Percentiles rank a stretch among this genome's conserved stretches.
These are phyloP conservation scores for Hibiscus mutabilis DNA, from an alignment of 345 rosid genomes.

Conservation along the genomic window DNA sequence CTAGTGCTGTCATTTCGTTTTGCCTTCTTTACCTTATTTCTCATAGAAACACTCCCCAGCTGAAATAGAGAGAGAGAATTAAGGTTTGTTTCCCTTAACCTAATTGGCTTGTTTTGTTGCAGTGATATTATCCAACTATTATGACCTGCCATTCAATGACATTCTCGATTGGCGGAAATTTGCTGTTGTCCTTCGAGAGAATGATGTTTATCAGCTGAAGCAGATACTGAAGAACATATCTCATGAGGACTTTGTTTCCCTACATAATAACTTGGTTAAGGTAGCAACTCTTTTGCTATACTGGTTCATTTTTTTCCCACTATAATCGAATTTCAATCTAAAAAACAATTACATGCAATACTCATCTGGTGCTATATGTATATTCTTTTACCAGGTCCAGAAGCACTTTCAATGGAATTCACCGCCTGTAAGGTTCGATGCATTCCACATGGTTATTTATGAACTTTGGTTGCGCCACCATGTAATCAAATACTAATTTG, in stretches of 20 bases:
- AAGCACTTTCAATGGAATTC: conserved; percentile 95
- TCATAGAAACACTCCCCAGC: background rate
- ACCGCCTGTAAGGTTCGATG: conserved; percentile 67
- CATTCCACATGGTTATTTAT: conserved; percentile 94
- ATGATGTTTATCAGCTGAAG: conserved; percentile 71
- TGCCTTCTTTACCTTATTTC: background rate
- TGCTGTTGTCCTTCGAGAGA: conserved; percentile 62
- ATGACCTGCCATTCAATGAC: conserved; percentile 92
- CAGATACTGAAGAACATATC: conserved; percentile 69
- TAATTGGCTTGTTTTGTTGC: conserved; percentile 24
- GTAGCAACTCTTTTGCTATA: conserved; percentile 21
- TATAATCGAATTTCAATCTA: background rate
- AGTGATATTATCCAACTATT: conserved; percentile 83
- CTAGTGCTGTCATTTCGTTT: background rate
- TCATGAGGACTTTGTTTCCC: conserved; percentile 48
- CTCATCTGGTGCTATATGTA: conserved; percentile 7
- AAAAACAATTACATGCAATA: background rate
- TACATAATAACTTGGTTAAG: conserved; percentile 82
- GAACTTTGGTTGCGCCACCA: conserved; percentile 93
- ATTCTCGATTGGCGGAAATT: conserved; percentile 72
- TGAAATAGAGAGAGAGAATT: background rate
- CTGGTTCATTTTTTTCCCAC: background rate
- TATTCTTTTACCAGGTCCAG: conserved; percentile 56
- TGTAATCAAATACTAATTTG: conserved; percentile 63
- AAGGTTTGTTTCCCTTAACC: background rate